Evolutionary conservation across 2,329 filamentous ascomycete genomes (phyloP), one percentile per base, ranked within the genome.

Genomic region (Trichoderma lentiforme): DNA sequence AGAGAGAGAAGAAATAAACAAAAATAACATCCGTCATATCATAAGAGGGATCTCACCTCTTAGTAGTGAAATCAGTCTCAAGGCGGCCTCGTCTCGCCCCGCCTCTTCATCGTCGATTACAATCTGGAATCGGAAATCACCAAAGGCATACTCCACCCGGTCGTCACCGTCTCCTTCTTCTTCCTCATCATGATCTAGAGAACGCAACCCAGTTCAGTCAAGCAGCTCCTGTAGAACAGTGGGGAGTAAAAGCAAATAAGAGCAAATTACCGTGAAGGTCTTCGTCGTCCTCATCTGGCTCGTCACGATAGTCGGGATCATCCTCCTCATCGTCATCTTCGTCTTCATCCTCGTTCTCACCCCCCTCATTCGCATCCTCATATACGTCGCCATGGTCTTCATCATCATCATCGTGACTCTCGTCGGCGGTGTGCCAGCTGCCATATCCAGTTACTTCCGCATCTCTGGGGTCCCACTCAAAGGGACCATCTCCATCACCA

Each of bases 31-130:
- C 15, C 6, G 15, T 43, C 1, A n/a, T 1, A 15, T 43, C 1
- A n/a, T 1, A 15, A 60, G 18, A 12, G 8, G 32, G 1, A 8
- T 26, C 66, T 32, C 77, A 81, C 81, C 78, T 77, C 79, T 73
- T 32, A 81, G 71, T 14, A 82, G 70, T 11, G 77, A 73, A 34
- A 81, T 64, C 14, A 82, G 81, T 21, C 83, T 80, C 3, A 82
- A 79, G 24, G 83, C 57, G 12, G 69, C 68, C 7, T 61, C 47
- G 47, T 73, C 70, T 34, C 65, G 73, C 11, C 43, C 39, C 36
- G 77, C 74, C 43, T 77, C 74, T 9, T 77, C 76, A 8, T 73
- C 71, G 28, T 69, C 74, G 3, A 70, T 57, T 34, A 72, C 61
- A 26, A 74, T 66, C 32, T 57, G 69, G 36, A 74, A 74, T 34